Evolutionary conservation across 2,329 filamentous ascomycete genomes (phyloP), one percentile per base, ranked within the genome.

Genomic region (Sporothrix schenckii): DNA sequence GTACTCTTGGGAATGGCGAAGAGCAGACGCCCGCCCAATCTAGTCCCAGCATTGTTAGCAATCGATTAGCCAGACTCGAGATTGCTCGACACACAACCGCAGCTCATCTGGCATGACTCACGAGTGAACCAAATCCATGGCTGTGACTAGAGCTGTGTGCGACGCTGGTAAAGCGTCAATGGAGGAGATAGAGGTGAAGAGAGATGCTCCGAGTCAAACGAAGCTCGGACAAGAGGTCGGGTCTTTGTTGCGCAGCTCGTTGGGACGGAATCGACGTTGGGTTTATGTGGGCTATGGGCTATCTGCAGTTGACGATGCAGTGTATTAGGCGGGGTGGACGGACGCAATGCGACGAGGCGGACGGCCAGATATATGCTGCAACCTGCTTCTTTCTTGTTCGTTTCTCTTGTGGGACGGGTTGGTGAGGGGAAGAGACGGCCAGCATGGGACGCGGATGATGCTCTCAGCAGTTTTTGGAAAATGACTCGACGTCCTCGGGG

Each of bases 1-100:
- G 84, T 84, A 94, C 93, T 99, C 84, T 99, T 99, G 72, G 95
- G 95, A n/a, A 99, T 92, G 73, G 95, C 95, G 79, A 99, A 97
- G 73, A 98, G 88, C 70, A 98, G 87, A 75, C 95, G 91, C 78
- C 94, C 94, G 85, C 95, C 93, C 79, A 97, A 87, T 84, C 93
- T 97, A 77, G 34, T 6, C 19, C 47, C 47, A 19, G 9, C 2
- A 34, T 1, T 73, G 75, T 82, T 75, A 82, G 80, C 76, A 75
- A n/a, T n/a, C 50, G 39, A 50, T n/a, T 27, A 19, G 58, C 60
- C 58, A 39, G 60, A 14, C 9, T 41, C 34, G 30, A 61, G 65
- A 67, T 66, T 60, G 39, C 13, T 34, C 41, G 69, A 58, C 19
- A 27, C 27, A 19, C 14, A 66, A 69, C 70, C 69, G 68, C 68